Percentiles rank a stretch among this genome's conserved stretches.
These are phyloP conservation scores for Dothistroma pini DNA, from an alignment of 2,329 filamentous ascomycete genomes.

Conservation along the genomic window DNA sequence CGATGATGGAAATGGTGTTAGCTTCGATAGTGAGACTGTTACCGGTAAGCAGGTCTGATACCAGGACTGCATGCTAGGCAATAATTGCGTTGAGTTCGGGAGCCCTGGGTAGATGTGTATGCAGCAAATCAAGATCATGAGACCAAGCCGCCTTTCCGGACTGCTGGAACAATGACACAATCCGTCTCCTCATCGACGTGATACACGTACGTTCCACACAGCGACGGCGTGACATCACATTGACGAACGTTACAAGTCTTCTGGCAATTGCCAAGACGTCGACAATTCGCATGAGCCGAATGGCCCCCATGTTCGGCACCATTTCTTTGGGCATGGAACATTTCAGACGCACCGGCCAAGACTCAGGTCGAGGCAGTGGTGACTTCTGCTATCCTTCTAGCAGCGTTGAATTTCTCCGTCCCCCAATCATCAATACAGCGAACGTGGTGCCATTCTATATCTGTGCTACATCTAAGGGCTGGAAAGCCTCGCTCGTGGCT, in stretches of 20 bases:
- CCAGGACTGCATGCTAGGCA: neutral
- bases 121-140: no score
- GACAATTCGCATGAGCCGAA: neutral
- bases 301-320: neutral
- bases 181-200: no score
- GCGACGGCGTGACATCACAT: no score
- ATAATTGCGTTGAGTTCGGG: neutral
- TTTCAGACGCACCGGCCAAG: neutral
- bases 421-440: no score
- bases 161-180: no score
- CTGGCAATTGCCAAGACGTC: no score
- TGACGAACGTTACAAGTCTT: no score
- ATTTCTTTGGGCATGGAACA: neutral
- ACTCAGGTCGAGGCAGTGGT: neutral
- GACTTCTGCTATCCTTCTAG: neutral
- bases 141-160: no score
- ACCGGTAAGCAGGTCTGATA: slow-evolving; percentile 6
- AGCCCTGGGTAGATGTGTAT: no score
- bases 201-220: no score
- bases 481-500: neutral
- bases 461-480: neutral
- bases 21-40: slow-evolving; percentile 8
- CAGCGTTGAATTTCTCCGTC: neutral
- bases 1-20: slow-evolving; percentile 18
- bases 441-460: neutral